These are phyloP conservation scores for Colletotrichum lupini DNA, from an alignment of 2,329 filamentous ascomycete genomes.

Conservation along the genomic window DNA sequence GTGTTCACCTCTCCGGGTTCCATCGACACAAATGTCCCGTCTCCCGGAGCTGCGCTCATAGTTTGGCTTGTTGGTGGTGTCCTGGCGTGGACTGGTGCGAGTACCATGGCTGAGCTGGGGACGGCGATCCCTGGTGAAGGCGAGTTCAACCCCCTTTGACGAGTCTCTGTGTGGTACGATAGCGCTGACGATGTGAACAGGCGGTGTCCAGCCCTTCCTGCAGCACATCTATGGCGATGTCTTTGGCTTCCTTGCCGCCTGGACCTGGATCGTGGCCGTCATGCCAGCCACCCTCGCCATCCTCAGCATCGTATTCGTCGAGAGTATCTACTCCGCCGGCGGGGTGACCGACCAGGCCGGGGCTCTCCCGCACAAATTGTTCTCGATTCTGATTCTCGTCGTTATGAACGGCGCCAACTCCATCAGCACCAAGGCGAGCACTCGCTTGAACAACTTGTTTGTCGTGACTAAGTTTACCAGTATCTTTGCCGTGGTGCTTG, in stretches of 20 bases:
- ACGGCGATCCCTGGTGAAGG: conserved; percentile 72
- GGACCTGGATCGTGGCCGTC: conserved; percentile 73
- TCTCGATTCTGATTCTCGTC: conserved; percentile 60
- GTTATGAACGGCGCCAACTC: conserved; percentile 63
- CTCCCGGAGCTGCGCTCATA: conserved; percentile 66
- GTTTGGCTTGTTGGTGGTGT: conserved; percentile 72
- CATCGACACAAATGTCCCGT: conserved; percentile 72
- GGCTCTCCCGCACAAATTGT: conserved; percentile 59
- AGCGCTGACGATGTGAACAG: conserved; percentile 37
- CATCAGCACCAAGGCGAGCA: conserved; percentile 66
- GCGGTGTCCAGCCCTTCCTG: conserved; percentile 72
- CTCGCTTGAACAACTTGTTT: conserved; percentile 66
- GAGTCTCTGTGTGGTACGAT: too few relatives aligned
- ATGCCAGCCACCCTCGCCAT: conserved; percentile 75
- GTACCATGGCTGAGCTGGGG: conserved; percentile 71
- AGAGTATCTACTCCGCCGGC: conserved; percentile 66
- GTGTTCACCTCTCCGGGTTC: conserved; percentile 73
- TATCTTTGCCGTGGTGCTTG: conserved; percentile 60
- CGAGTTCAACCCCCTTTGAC: conserved; percentile 41
- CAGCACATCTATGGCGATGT: conserved; percentile 70
- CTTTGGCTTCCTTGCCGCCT: conserved; percentile 71
- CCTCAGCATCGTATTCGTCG: conserved; percentile 71
- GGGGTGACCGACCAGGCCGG: conserved; percentile 57
- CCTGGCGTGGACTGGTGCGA: conserved; percentile 72
- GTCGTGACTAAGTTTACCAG: conserved; percentile 64